Base-by-base conservation (phyloP, 163 green algal species). In the Scenedesmus sp. region DNA sequence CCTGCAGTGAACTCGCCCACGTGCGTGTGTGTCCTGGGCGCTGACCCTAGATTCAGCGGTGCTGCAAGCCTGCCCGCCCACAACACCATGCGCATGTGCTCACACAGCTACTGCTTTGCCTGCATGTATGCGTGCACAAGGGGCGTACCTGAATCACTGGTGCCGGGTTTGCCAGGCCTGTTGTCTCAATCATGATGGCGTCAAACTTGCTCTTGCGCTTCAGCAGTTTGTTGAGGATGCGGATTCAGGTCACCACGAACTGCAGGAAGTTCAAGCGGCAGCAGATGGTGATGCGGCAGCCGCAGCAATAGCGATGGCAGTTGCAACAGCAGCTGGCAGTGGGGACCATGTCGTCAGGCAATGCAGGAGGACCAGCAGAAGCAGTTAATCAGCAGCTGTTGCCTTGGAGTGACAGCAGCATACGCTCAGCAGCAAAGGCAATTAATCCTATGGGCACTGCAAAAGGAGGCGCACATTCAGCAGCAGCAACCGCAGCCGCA, bases 131-230 rank as follows among this genome's bases (percentile, higher is more conserved):
- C 53, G 15, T 65, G 53, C 13, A 16, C 13, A 65, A 30, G 53
- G 7, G 18, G 44, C 76, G 24, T 24, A 91, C 88, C 81, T 92
- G 88, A 10, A 92, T 92, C 4, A 92, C 88, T 33, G 88, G 88
- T 20, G 88, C 93, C 22, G 97, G 97, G 90, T 99, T 96, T 12
- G 98, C 98, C 81, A 99, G 91, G 16, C 98, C 98, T 9, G 98
- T 99, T 1, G 98, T 99, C 93, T 99, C 98, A 80, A 99, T 98
- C 49, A 99, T 88, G 30, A 99, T 94, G 9, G 95, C 89, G 86
- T 99, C 98, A 91, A 99, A 98, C 83, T 91, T 94, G 88, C 65
- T 89, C 35, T 51, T 44, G 22, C 93, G 91, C 90, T 93, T 95
- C 24, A 96, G 83, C 61, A 97, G 94, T 91, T 96, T 97, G 87